phyloP scores from a whole-genome alignment of 805 yeast genomes.

The Starmerella stigmatis region DNA sequence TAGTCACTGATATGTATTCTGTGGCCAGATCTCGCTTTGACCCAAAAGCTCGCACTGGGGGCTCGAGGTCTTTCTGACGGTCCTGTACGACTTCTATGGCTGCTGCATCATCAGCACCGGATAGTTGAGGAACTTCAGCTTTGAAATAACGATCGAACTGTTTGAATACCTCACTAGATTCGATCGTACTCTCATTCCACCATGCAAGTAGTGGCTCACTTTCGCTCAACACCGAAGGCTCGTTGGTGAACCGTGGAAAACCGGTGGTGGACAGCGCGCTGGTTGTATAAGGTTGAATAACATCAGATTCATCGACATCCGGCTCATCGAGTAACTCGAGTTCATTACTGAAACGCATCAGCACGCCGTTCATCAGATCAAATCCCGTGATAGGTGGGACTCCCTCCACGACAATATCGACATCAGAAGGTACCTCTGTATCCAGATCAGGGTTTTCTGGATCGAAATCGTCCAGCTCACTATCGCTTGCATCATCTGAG shows the following conservation, averaged over 20 bases:
- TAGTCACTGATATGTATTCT: not conserved
- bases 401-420: slow-evolving; percentile 1
- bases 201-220: not conserved
- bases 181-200: not conserved
- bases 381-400: not conserved
- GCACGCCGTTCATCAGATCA: not conserved
- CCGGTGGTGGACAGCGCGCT: not conserved
- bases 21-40: not conserved
- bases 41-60: not conserved
- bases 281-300: not conserved
- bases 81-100: not conserved
- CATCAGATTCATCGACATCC: not conserved
- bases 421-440: not conserved
- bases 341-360: not conserved
- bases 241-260: not conserved
- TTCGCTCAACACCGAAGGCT: not conserved
- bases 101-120: not conserved
- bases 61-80: not conserved
- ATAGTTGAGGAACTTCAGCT: not conserved
- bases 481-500: slow-evolving; percentile 45
- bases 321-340: not conserved
- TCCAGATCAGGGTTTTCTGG: slow-evolving; percentile 26
- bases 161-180: not conserved
- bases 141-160: not conserved
- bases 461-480: slow-evolving; percentile 41